Evolutionary conservation across 805 yeast species (phyloP), one percentile per base, ranked within the genome.

Genomic region (Hanseniaspora vineae): DNA sequence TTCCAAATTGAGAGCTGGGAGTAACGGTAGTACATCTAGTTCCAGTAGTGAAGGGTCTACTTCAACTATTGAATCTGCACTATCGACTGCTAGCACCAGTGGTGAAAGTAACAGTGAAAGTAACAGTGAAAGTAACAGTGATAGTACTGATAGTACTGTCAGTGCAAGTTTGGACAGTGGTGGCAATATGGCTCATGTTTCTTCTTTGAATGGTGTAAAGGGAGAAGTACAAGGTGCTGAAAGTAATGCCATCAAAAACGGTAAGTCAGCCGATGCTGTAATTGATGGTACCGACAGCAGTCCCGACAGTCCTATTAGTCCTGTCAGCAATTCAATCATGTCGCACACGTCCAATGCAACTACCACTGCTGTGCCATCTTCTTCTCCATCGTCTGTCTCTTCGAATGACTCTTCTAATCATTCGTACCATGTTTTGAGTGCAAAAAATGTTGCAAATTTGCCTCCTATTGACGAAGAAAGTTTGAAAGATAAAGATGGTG

Each of bases 51-150:
- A 23, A 23, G 29, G 29, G 8, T 23, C 29, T 8, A 23, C 29
- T 23, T 23, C 29, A 5, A 23, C 29, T 23, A 8, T 23, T 23
- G 29, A 23, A 23, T 23, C 29, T 23, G 29, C 29, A 23, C 29
- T 23, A 23, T 23, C 42, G 6, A 12, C 19, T 15, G n/a, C 44
- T 33, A 20, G 40, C 42, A 32, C 42, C 48, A 31, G 51, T 29
- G 50, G 55, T 35, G 52, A 55, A 39, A 45, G 49, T 20, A 49
- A 51, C 29, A 50, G 56, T 35, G 23, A 19, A 37, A 37, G 49
- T 44, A 33, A 29, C 39, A 45, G 49, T 20, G 48, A 51, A 31
- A 50, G 56, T 35, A 32, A 19, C 37, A 37, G 49, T 44, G 39
- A 29, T 39, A 31, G 35, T 2, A 15, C 23, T 35, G 42, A 32